phyloP scores from a whole-genome alignment of 148 eudicot genomes.

The Rhododendron vialii region DNA sequence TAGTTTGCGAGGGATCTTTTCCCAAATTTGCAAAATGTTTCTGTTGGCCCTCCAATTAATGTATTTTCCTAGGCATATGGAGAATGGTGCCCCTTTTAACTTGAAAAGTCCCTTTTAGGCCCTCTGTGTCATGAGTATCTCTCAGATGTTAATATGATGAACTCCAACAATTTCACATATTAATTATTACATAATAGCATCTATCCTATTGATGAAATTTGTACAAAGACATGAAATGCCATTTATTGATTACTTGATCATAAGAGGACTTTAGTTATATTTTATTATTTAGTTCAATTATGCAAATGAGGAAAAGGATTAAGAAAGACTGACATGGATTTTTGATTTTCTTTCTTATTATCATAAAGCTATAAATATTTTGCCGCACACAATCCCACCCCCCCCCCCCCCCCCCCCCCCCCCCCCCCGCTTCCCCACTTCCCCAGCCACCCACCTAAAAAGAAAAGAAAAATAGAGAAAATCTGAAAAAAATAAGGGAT shows the following conservation, averaged over 20 bases:
- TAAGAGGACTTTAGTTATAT: not conserved
- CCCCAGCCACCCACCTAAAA: too few relatives aligned
- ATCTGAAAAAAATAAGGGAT: not conserved
- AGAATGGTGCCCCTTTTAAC: not conserved
- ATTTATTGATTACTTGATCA: not conserved
- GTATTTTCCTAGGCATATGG: not conserved
- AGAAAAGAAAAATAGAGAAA: not conserved
- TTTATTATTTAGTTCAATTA: not conserved
- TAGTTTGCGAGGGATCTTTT: not conserved
- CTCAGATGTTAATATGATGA: not conserved
- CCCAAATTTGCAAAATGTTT: not conserved
- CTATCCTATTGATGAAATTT: not conserved
- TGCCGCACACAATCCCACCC: not conserved
- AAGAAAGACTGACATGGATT: not conserved
- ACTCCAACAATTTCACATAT: not conserved
- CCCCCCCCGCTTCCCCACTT: too few relatives aligned
- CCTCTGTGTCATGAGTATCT: not conserved
- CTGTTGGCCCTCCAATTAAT: not conserved
- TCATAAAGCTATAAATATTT: not conserved
- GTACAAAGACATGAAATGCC: not conserved
- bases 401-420: too few relatives aligned
- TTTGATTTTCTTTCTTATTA: not conserved
- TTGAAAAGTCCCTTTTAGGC: not conserved
- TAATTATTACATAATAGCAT: not conserved
- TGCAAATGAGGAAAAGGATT: not conserved